Evolutionary conservation across 176 grass and related monocot genomes (phyloP), one percentile per base, ranked within the genome.

Genomic region (Ampelocalamus luodianensis): DNA sequence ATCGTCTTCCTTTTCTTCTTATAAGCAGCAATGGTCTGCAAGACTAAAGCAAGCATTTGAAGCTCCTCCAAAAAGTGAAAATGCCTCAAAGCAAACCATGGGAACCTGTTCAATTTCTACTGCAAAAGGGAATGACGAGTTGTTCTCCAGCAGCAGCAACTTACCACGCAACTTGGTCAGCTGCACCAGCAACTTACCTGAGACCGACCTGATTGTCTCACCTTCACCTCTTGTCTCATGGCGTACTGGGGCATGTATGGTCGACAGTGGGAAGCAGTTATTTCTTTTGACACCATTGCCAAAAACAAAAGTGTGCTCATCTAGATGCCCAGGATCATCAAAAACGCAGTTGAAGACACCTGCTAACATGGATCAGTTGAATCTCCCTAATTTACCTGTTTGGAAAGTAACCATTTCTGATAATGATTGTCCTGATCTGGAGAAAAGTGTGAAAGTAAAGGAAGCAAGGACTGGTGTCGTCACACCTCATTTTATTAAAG

Each of bases 181-280:
- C 11, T 62, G 32, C 43, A 78, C 68, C 76, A 89, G 34, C 51
- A 87, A 81, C 56, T 77, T 85, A 45, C 10, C 83, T 77, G 91
- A 92, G 8, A 59, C 71, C 17, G 83, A 87, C 62, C 80, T 85
- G 82, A 76, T 92, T 86, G 94, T 97, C 42, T 97, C 94, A 9
- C 93, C 96, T 92, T 99, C 96, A 72, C 91, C 96, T 22, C 96
- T 99, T 49, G 96, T 96, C 63, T 92, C 91, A 22, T 96, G 91
- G 93, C 91, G 90, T 85, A 40, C 84, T 14, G 93, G 90, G 64
- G 42, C 88, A 37, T 96, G 96, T 76, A 89, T 74, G 56, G 86
- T 89, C 17, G 96, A 96, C 48, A 74, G 88, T 40, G 91, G 88
- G 59, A 99, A 91, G 65, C 96, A 96, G 82, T 45, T 96, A 12